phyloP scores from a whole-genome alignment of 768 basidiomycete genomes.

The Flagelloscypha sp. region DNA sequence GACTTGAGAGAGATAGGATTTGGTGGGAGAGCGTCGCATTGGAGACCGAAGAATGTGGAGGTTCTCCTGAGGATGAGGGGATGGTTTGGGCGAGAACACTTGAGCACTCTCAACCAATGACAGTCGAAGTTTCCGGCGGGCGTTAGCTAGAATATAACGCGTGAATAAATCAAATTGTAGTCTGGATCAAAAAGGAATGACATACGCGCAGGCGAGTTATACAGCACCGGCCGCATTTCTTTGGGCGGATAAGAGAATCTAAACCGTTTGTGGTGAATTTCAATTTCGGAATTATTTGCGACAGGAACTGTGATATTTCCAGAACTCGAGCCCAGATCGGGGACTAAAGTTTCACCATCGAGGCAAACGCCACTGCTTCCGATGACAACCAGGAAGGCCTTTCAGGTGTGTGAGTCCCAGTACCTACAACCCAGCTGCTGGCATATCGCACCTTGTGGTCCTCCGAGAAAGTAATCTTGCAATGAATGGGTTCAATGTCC shows the following conservation, averaged over 20 bases:
- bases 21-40: conserved; percentile 29
- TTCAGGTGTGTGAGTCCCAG: not conserved
- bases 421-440: not conserved
- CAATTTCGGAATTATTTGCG: conserved; percentile 55
- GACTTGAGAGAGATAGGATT: conserved; percentile 17
- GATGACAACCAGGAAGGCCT: conserved; percentile 64
- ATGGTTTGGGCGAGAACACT: conserved; percentile 62
- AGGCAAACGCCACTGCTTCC: conserved; percentile 50
- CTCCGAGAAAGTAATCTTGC: conserved; percentile 54
- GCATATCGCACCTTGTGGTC: conserved; percentile 44
- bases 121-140: conserved; percentile 48
- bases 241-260: conserved; percentile 72
- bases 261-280: conserved; percentile 63
- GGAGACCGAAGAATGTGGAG: conserved; percentile 57
- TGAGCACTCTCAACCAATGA: conserved; percentile 72
- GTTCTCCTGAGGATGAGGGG: conserved; percentile 51
- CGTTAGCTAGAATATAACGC: conserved; percentile 17
- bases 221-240: conserved; percentile 46
- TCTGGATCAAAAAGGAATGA: conserved; percentile 12
- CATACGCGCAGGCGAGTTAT: conserved; percentile 42
- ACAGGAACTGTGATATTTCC: conserved; percentile 51
- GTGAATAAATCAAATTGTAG: conserved; percentile 3
- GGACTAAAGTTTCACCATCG: conserved; percentile 45
- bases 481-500: conserved; percentile 54
- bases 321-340: conserved; percentile 10